These are phyloP conservation scores for Beta corolliflora DNA, from an alignment of 179 eudicot genomes.

Conservation along the genomic window DNA sequence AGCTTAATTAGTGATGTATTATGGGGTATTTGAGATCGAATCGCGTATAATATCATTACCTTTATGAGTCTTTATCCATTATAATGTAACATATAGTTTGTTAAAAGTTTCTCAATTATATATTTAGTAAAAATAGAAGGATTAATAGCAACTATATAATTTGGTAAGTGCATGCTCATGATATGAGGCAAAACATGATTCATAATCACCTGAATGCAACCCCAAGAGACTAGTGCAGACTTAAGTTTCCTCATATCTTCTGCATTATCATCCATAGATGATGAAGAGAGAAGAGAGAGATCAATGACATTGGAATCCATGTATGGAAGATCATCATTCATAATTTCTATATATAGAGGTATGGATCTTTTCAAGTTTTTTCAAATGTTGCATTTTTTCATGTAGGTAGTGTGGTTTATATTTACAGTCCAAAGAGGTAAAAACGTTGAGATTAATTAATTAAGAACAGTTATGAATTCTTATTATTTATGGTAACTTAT, in stretches of 20 bases:
- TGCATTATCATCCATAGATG: neutral
- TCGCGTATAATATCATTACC: too few species aligned
- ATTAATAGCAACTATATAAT: too few species aligned
- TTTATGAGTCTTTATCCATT: too few species aligned
- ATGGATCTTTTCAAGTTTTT: neutral
- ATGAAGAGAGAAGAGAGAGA: neutral
- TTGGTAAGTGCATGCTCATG: too few species aligned
- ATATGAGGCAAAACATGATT: neutral
- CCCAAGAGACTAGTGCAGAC: slow-evolving; percentile 1
- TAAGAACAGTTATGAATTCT: too few species aligned
- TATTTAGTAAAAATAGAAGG: too few species aligned
- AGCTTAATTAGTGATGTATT: too few species aligned
- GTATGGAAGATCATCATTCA: neutral
- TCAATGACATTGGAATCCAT: slow-evolving; percentile 4
- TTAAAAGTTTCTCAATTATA: too few species aligned
- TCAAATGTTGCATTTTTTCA: neutral
- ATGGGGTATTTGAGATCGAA: too few species aligned
- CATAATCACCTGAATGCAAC: slow-evolving; percentile 1
- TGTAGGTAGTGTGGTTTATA: neutral
- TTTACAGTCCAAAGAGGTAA: neutral
- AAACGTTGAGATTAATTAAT: neutral
- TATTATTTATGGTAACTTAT: neutral
- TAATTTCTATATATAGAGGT: too few species aligned
- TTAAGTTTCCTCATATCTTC: neutral
- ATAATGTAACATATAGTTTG: too few species aligned